Base-by-base conservation (phyloP, 1,284 basidiomycete species). In the Marasmius oreades region DNA sequence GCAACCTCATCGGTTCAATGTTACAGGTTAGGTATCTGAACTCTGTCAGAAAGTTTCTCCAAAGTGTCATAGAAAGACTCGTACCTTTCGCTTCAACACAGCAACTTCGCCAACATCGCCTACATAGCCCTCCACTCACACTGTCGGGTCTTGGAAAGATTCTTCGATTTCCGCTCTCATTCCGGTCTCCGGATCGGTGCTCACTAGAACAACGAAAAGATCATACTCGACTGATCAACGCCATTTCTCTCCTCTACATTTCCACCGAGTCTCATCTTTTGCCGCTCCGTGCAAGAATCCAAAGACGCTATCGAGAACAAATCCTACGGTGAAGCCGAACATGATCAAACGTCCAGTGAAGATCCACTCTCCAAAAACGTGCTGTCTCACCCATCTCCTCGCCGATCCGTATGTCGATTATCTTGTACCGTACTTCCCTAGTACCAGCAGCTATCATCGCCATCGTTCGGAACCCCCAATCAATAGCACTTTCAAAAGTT, bases 381-480 rank as follows among this genome's bases (percentile, higher is more conserved):
- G 76, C 61, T 72, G 70, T 14, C 72, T 74, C 5, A 45, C 64
- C 16, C 69, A 75, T 61, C 71, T 76, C 65, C 69, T 77, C 11
- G 63, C 66, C 24, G 64, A 71, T 55, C 50, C 60, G 2, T 59
- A 60, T 8, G 67, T 69, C 0, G 55, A 66, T 0, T 57, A 67
- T 14, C 75, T 74, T 53, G 66, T 68, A 75, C 72, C 2, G 63
- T 76, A 70, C 5, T 76, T 76, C 67, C 69, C 76, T 52, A 67
- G 65, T 28, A 70, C 73, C 1, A 57, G 70, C 5, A 69, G 69
- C 3, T 77, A 75, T 59, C 75, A 77, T 59, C 70, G 75, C 59
- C 75, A 77, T 59, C 70, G 75, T 39, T 76, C 73, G 73, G 69
- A 73, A 52, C 58, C 67, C 2, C 75, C 75, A n/a, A 66, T 76